phyloP scores from a whole-genome alignment of 1,284 basidiomycete species.

The Anthracocystis walkeri region DNA sequence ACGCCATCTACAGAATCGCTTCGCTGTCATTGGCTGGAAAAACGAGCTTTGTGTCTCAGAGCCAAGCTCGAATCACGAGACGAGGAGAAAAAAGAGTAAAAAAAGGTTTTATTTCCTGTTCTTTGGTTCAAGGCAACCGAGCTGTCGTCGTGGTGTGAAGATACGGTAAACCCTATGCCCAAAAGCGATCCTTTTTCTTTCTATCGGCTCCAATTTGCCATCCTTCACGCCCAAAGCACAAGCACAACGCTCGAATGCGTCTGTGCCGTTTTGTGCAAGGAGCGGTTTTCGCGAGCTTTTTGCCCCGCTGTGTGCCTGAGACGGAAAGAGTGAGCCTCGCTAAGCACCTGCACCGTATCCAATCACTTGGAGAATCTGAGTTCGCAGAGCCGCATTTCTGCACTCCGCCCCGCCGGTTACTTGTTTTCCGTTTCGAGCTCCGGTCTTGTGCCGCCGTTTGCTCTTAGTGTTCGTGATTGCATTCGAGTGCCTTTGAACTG shows the following conservation, averaged over 20 bases:
- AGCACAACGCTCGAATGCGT: neutral
- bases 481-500: neutral
- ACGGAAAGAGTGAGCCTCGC: neutral
- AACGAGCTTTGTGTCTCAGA: neutral
- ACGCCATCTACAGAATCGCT: neutral
- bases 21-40: neutral
- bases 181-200: neutral
- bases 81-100: neutral
- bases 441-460: neutral
- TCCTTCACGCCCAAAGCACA: neutral
- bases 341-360: too few species aligned
- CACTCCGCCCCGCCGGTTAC: conserved; percentile 9
- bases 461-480: neutral
- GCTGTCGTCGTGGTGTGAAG: neutral
- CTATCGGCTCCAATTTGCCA: too few species aligned
- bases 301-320: neutral
- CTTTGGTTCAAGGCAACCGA: neutral
- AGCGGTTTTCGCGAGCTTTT: too few species aligned
- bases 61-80: neutral
- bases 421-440: neutral
- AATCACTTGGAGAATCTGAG: too few species aligned
- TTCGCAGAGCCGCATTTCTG: neutral
- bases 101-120: too few species aligned
- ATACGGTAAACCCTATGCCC: conserved; percentile 2
- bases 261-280: neutral